A percentile compares a stretch with the other conserved stretches of the same genome.
Conservation (phyloP, 768 basidiomycete genomes). For the Clitopilus hobsonii region DNA sequence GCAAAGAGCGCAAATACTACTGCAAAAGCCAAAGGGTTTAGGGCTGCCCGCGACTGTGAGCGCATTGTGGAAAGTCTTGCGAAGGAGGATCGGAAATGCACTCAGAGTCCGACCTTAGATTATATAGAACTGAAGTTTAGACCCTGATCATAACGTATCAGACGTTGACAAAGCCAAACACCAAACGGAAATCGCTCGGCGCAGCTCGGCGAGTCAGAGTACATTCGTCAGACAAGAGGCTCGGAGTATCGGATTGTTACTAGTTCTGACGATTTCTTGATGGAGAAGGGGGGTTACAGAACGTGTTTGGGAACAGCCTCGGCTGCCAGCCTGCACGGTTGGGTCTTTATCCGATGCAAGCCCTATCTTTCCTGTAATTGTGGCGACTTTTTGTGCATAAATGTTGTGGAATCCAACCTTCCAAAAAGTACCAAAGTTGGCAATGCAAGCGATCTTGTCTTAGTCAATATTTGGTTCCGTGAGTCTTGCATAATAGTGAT, state of each 20-base stretch:
- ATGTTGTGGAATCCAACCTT: not conserved
- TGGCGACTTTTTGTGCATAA: not conserved
- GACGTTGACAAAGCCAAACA: not conserved
- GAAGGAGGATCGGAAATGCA: not conserved
- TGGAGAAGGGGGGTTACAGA: not conserved
- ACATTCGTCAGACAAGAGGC: not conserved
- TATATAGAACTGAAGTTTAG: not conserved
- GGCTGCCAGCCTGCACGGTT: not conserved
- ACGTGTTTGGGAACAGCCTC: not conserved
- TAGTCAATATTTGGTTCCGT: not conserved
- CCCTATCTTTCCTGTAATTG: not conserved
- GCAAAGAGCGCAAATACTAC: constrained; percentile 9
- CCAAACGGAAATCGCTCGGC: constrained; percentile 1
- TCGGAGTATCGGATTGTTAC: not conserved
- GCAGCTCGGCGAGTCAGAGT: not conserved
- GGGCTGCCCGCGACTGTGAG: not conserved
- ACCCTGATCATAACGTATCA: not conserved
- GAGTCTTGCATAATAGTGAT: not conserved
- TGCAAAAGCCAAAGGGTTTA: not conserved
- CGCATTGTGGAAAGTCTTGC: not conserved
- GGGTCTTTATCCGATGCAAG: not conserved
- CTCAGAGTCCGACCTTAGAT: not conserved
- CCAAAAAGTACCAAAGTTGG: not conserved
- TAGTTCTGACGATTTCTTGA: not conserved
- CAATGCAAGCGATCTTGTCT: not conserved